Evolutionary conservation across 257 asterid species (phyloP).

Genomic region (Solanum chaucha): DNA sequence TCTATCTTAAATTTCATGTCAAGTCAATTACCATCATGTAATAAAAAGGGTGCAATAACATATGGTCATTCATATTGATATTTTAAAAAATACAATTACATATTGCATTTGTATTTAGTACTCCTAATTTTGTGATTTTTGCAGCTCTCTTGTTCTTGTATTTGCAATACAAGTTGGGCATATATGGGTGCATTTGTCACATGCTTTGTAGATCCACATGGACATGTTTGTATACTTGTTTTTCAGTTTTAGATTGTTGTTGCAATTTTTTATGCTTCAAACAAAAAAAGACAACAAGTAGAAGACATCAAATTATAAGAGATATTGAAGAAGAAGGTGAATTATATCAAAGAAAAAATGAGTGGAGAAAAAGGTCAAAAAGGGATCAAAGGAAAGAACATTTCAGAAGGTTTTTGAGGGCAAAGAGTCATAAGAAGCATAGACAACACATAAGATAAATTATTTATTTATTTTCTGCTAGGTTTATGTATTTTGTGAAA

Average conservation of each 20-base stretch:
- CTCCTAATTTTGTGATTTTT: background rate
- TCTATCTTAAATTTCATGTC: background rate
- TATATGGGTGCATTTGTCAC: constrained; percentile 46
- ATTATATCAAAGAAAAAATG: constrained; percentile 1
- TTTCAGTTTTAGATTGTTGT: constrained; percentile 33
- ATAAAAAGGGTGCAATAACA: background rate
- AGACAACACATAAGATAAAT: constrained; percentile 17
- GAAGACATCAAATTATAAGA: constrained; percentile 9
- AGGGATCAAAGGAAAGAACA: constrained; percentile 36
- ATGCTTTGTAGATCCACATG: constrained; percentile 13
- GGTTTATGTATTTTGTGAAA: background rate
- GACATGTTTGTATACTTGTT: constrained; percentile 21
- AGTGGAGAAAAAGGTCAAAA: background rate
- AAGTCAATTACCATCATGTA: background rate
- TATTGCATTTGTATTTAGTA: background rate
- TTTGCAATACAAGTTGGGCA: constrained; percentile 57
- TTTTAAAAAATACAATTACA: background rate
- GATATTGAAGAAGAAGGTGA: constrained; percentile 36
- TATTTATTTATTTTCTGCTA: background rate
- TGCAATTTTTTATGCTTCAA: constrained; percentile 45
- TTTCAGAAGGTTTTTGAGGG: constrained; percentile 45
- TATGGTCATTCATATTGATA: background rate
- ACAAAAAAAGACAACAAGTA: constrained; percentile 13
- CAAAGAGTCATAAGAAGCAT: constrained; percentile 28
- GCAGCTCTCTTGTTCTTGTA: constrained; percentile 68